A percentile compares a stretch with the other conserved stretches of the same genome.
Conservation (phyloP, 306 rosid species). For the Prunus padus region DNA sequence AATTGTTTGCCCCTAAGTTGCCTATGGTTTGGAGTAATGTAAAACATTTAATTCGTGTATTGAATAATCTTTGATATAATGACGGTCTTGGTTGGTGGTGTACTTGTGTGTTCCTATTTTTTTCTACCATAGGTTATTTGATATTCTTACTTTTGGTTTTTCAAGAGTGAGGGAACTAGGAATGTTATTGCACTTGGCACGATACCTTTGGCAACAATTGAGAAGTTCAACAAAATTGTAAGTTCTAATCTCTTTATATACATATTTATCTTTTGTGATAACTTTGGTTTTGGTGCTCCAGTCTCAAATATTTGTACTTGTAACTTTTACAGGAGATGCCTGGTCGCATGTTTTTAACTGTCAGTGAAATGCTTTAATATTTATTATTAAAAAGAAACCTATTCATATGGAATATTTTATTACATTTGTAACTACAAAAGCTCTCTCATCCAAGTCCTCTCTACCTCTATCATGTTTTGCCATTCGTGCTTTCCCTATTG, state of each 20-base stretch:
- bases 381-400: neutral
- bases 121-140: neutral
- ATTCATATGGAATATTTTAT: neutral
- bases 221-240: constrained; percentile 82
- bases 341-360: neutral
- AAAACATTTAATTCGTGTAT: neutral
- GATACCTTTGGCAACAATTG: constrained; percentile 82
- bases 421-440: neutral
- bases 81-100: neutral
- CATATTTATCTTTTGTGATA: neutral
- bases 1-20: neutral
- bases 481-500: neutral
- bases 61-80: neutral
- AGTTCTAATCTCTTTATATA: constrained; percentile 31
- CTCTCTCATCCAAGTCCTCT: neutral
- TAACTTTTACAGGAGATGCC: neutral
- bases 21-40: neutral
- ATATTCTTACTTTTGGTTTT: constrained; percentile 26
- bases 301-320: neutral
- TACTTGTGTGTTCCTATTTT: neutral
- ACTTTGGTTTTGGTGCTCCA: neutral
- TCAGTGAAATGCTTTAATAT: neutral
- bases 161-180: constrained; percentile 84
- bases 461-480: neutral
- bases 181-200: constrained; percentile 81